These are phyloP conservation scores for Porodaedalea pini DNA, from an alignment of 1,284 basidiomycete genomes.

Conservation along the genomic window DNA sequence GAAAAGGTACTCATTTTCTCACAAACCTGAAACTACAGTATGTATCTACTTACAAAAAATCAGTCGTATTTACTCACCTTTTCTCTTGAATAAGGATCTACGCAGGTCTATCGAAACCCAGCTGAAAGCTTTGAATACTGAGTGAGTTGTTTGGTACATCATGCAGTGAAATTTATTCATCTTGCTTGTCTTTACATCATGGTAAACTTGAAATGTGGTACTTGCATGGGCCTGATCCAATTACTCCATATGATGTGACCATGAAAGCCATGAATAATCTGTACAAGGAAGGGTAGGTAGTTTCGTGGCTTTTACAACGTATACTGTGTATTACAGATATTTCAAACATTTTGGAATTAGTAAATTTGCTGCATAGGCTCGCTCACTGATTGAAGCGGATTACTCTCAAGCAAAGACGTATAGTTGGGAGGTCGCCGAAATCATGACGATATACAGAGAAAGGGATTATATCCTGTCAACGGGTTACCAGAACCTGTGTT, in stretches of 20 bases:
- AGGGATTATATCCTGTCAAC: conserved; percentile 60
- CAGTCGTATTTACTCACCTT: background rate
- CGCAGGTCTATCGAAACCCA: conserved; percentile 43
- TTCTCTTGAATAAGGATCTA: background rate
- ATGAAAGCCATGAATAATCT: conserved; percentile 46
- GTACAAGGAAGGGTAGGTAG: conserved; percentile 41
- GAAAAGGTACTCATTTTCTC: too few species aligned
- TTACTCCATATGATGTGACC: conserved; percentile 44
- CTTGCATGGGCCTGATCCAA: conserved; percentile 52
- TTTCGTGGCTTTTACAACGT: background rate
- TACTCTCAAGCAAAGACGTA: background rate
- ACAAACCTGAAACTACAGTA: too few species aligned
- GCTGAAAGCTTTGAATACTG: conserved; percentile 43
- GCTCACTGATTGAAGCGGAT: background rate
- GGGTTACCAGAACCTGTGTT: conserved; percentile 62
- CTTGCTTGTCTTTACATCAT: background rate
- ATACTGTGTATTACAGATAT: background rate
- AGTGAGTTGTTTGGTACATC: conserved; percentile 31
- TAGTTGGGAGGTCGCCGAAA: conserved; percentile 61
- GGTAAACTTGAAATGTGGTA: conserved; percentile 31
- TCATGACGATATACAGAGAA: conserved; percentile 49
- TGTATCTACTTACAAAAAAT: too few species aligned
- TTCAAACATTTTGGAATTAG: conserved; percentile 45
- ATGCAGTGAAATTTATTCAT: too few species aligned
- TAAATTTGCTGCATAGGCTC: conserved; percentile 43